Evolutionary conservation across 331 rosid genomes (phyloP), one percentile per base, ranked within the genome.

Genomic region (Quercus lobata): DNA sequence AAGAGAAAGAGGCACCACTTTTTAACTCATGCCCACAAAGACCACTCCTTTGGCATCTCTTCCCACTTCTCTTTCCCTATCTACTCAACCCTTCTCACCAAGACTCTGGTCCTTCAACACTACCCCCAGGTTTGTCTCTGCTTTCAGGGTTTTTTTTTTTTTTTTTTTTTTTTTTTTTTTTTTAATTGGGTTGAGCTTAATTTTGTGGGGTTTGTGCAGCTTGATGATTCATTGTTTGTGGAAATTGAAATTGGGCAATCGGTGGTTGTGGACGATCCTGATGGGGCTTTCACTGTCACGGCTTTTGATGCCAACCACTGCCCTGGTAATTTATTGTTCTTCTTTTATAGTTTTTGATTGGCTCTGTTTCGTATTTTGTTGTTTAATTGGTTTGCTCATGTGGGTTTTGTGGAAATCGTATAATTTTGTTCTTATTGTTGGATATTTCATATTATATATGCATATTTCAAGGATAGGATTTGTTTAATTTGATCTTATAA

Each of bases 301-400:
- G 94, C 92, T 73, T 87, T 93, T 9, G 94, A 93, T 58, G 98
- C 97, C 57, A 88, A 91, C 78, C 98, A 93, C 80, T 93, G 93
- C 77, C 97, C 97, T 73, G 98, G 97, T 90, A 83, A 55, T 41
- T 25, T 8, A 41, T 0, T 41, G 2, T 12, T 49, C 15, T 35
- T 71, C 12, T 69, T 49, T 19, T 57, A 57, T 7, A 52, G 29
- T 3, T 73, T 21, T 10, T 10, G 49, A 8, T 29, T 1, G 1
- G 44, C 30, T 8, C 9, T 52, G 32, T 22, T 11, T 32, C 7
- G 15, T 68, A 30, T 71, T 68, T 6, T 6, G 7, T 57, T 21
- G 17, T 14, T 62, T 12, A 30, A 32, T 81, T 11, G 34, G 69
- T 21, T 57, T 37, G 21, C 25, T 25, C 74, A 56, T 71, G 58